phyloP scores from a whole-genome alignment of 768 basidiomycete species.

The Rhodotorula toruloides region DNA sequence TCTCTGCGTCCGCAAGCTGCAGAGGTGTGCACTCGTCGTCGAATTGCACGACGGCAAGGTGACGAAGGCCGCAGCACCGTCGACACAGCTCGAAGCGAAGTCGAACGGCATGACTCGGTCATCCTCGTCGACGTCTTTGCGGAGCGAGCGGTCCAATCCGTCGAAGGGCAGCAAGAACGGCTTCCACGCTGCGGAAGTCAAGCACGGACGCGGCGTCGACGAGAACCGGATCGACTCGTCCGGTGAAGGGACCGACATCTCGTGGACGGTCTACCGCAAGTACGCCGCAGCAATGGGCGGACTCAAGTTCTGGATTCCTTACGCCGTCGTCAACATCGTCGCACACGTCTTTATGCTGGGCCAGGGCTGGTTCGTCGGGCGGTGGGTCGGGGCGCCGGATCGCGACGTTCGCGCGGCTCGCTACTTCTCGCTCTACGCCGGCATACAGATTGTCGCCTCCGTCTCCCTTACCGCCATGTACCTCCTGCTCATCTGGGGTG shows the following conservation, averaged over 20 bases:
- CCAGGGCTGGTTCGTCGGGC: constrained; percentile 36
- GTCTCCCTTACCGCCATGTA: constrained; percentile 32
- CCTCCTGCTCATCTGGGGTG: constrained; percentile 32
- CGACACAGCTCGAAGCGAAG: background rate
- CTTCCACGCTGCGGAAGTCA: constrained; percentile 11
- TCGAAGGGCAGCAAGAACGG: background rate
- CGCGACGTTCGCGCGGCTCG: constrained; percentile 4
- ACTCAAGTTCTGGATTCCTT: constrained; percentile 14
- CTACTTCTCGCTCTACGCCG: constrained; percentile 27
- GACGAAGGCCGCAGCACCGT: background rate
- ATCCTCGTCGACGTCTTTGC: background rate
- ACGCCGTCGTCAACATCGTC: constrained; percentile 26
- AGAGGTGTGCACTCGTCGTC: constrained; percentile 27
- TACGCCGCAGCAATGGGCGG: constrained; percentile 34
- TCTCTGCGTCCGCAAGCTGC: no score
- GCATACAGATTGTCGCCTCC: constrained; percentile 30
- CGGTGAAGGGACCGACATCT: constrained; percentile 11
- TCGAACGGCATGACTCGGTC: constrained; percentile 11
- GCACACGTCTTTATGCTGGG: constrained; percentile 36
- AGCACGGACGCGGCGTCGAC: constrained; percentile 9
- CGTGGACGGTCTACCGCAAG: constrained; percentile 16
- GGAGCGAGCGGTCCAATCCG: background rate
- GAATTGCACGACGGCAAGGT: constrained; percentile 17
- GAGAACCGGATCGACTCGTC: constrained; percentile 9
- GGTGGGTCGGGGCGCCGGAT: constrained; percentile 25